Evolutionary conservation across 805 yeast genomes (phyloP), one percentile per base, ranked within the genome.

Genomic region (Saturnispora mendoncae): DNA sequence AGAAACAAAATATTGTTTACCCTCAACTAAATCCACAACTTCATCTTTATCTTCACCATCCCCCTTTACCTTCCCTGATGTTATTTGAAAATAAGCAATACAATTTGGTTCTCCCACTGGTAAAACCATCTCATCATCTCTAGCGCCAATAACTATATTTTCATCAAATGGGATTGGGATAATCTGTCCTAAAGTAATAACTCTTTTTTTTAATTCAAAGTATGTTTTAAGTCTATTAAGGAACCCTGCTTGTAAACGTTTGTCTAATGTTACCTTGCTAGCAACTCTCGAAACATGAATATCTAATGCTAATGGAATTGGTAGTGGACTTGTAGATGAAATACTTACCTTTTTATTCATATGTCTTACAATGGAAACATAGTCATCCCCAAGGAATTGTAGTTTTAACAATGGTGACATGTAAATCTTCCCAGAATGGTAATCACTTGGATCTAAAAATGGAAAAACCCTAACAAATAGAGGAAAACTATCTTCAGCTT

Each of bases 41-140:
- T 61, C 54, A 4, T 29, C 44, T 3, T 33, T 25, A 9, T 34
- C 23, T 15, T 38, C n/a, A n/a, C n/a, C n/a, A n/a, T n/a, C n/a
- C n/a, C n/a, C 34, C 2, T 58, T 65, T 3, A 69, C 70, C 4
- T 63, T 53, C 4, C 78, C 64, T 6, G 72, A 80, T 2, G 74
- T 67, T 2, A 90, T 72, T 49, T 74, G 74, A 60, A 87, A 90
- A 96, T 96, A 90, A 0, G 87, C 94, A 15, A 88, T 71, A 0
- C 75, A 66, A 55, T 87, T 85, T 1, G 84, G 77, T 18, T 67
- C 68, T 0, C 84, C 85, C 3, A 64, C 59, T 0, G 87, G 86
- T 6, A 35, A 14, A 2, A 74, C 60, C 4, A 68, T 62, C 2
- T 58, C 57, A 1, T 65, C 35, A 3, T 30, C 45, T 23, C 28